Evolutionary conservation across 768 basidiomycete species (phyloP), one percentile per base, ranked within the genome.

Genomic region (Lentinula sp.): DNA sequence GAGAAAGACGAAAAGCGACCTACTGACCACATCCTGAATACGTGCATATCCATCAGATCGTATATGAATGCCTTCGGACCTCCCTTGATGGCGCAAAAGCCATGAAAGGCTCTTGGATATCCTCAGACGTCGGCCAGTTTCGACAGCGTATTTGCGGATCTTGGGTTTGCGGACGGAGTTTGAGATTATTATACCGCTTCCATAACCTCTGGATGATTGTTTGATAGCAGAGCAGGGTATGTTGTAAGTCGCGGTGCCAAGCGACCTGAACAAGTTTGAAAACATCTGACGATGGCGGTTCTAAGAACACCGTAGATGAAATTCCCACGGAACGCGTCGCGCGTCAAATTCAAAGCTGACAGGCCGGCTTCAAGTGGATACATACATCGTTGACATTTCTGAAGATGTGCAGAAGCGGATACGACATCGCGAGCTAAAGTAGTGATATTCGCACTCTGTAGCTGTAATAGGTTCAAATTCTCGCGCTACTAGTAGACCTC

Each of bases 61-160:
- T 68, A 91, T 81, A 16, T 70, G 66, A 3, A 91, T 65, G 1
- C 80, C 77, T 57, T 88, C 81, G 43, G 80, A 81, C 59, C 77
- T 74, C 13, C 87, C 86, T 0, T 85, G 85, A 67, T 91, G 89
- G 5, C 89, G 80, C 28, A 91, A 78, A 39, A 91, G 74, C 73
- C 82, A 88, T 0, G 86, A 83, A 21, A 91, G 73, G 3, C 83
- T 81, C 70, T 89, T 89, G 31, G 84, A 84, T 31, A 83, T 54
- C 66, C 5, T 42, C 31, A 53, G 23, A 13, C 35, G 54, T 28
- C 21, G 35, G 21, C 18, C 46, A 8, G 46, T 48, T 18, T 48
- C 46, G 10, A 21, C 18, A 9, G 46, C 21, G 21, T 48, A 28
- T 23, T 48, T 48, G 46, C 46, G 46, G n/a, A 48, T 48, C 21